Evolutionary conservation across 2,329 filamentous ascomycete species (phyloP).

Genomic region (Paecilomyces fulvus): DNA sequence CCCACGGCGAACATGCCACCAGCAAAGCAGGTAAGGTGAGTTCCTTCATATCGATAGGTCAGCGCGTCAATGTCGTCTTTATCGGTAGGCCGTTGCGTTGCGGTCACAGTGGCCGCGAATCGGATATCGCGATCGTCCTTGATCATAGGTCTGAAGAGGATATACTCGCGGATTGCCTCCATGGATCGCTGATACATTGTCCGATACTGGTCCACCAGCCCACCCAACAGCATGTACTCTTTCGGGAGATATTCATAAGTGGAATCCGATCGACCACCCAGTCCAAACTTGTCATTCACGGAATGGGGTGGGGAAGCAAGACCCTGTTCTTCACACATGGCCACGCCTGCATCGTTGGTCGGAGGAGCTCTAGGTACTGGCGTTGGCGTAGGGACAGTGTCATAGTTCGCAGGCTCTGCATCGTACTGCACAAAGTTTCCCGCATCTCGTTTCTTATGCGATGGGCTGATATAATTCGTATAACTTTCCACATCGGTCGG

Average conservation of each 20-base stretch:
- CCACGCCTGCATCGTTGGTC: conserved; percentile 3
- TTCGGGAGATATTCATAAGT: conserved; percentile 46
- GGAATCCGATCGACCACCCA: conserved; percentile 40
- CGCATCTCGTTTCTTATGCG: conserved; percentile 9
- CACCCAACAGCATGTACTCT: conserved; percentile 39
- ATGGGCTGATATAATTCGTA: conserved; percentile 12
- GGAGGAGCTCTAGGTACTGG: conserved; percentile 1
- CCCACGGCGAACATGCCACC: conserved; percentile 57
- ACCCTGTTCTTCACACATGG: conserved; percentile 32
- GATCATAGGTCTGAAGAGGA: conserved; percentile 40
- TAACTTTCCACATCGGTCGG: conserved; percentile 18
- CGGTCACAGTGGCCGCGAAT: conserved; percentile 27
- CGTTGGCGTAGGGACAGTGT: conserved; percentile 5
- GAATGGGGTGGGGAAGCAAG: conserved; percentile 26
- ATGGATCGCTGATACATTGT: conserved; percentile 37
- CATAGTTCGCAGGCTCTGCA: conserved; percentile 20
- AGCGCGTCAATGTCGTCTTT: conserved; percentile 6
- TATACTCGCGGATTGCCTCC: conserved; percentile 28
- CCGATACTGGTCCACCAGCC: conserved; percentile 34
- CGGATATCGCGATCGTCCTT: conserved; percentile 34
- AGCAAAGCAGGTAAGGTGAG: conserved; percentile 52
- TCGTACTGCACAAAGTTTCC: conserved; percentile 13
- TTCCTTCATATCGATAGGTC: conserved; percentile 42
- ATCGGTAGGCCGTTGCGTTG: conserved; percentile 13
- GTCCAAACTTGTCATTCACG: conserved; percentile 29